Evolutionary conservation across 1,139 yeast genomes (phyloP).

Genomic region (Candida sanyaensis): DNA sequence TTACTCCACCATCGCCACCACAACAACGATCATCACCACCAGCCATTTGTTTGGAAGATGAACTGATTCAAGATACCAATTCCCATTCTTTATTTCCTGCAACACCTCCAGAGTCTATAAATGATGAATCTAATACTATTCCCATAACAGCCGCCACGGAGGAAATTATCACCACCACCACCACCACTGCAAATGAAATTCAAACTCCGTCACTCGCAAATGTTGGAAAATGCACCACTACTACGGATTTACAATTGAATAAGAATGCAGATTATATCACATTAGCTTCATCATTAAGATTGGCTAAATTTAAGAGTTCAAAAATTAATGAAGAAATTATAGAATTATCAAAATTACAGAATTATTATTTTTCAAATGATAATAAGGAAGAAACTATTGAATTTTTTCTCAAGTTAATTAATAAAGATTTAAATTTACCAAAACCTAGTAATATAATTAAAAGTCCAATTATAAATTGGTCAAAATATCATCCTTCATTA

Average conservation of each 20-base stretch:
- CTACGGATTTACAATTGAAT: constrained; percentile 18
- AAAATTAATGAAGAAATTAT: constrained; percentile 33
- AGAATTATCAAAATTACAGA: constrained; percentile 30
- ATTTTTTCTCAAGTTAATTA: constrained; percentile 31
- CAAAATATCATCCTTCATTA: constrained; percentile 26
- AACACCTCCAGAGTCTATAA: constrained; percentile 12
- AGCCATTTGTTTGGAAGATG: constrained; percentile 14
- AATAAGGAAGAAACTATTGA: constrained; percentile 27
- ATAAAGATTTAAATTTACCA: constrained; percentile 37
- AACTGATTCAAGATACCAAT: neutral
- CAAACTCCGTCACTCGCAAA: neutral
- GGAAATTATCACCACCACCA: neutral
- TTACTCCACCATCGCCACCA: constrained; percentile 13
- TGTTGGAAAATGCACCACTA: neutral
- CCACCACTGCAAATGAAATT: neutral
- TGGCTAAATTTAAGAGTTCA: constrained; percentile 26
- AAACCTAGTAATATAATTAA: constrained; percentile 34
- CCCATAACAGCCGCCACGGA: constrained; percentile 4
- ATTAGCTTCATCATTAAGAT: constrained; percentile 35
- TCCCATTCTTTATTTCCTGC: constrained; percentile 8
- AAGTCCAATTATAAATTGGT: constrained; percentile 43
- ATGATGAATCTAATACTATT: constrained; percentile 1
- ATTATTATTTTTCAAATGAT: constrained; percentile 17
- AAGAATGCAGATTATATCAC: constrained; percentile 43
- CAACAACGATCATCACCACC: constrained; percentile 25